Conservation (phyloP, 176 grass and related monocot genomes). For the Cenchrus purpureus region DNA sequence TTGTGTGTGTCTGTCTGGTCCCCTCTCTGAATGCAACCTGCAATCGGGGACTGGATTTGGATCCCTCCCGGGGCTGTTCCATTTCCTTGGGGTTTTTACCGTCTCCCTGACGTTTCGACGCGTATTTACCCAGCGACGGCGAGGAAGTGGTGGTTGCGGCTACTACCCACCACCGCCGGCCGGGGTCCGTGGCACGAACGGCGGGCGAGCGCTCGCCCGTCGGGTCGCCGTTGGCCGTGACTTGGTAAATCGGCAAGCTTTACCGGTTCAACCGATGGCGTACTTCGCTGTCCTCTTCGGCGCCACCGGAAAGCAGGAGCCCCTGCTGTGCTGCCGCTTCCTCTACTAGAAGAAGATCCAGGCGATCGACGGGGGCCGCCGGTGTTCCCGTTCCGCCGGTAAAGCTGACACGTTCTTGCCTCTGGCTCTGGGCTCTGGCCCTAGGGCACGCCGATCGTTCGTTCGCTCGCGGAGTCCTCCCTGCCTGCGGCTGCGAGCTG, state of each 20-base stretch:
- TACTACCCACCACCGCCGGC: background rate
- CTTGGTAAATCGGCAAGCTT: conserved; percentile 51
- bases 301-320: conserved; percentile 8
- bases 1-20: background rate
- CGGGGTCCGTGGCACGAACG: conserved; percentile 13
- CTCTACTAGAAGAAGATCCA: conserved; percentile 27
- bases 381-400: conserved; percentile 1
- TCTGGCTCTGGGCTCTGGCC: background rate
- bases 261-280: conserved; percentile 48
- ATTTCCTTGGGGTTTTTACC: background rate
- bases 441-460: background rate
- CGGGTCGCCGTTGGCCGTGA: conserved; percentile 18
- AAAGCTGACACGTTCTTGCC: conserved; percentile 28
- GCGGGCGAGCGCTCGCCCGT: background rate
- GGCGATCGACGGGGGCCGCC: background rate
- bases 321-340: background rate
- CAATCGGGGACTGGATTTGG: background rate
- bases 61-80: background rate
- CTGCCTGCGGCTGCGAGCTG: background rate
- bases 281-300: conserved; percentile 12
- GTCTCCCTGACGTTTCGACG: background rate
- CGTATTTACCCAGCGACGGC: background rate
- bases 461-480: background rate
- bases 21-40: background rate
- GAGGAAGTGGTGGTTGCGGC: conserved; percentile 10